These are phyloP conservation scores for Stemphylium vesicarium DNA, from an alignment of 2,329 filamentous ascomycete species.

Conservation along the genomic window DNA sequence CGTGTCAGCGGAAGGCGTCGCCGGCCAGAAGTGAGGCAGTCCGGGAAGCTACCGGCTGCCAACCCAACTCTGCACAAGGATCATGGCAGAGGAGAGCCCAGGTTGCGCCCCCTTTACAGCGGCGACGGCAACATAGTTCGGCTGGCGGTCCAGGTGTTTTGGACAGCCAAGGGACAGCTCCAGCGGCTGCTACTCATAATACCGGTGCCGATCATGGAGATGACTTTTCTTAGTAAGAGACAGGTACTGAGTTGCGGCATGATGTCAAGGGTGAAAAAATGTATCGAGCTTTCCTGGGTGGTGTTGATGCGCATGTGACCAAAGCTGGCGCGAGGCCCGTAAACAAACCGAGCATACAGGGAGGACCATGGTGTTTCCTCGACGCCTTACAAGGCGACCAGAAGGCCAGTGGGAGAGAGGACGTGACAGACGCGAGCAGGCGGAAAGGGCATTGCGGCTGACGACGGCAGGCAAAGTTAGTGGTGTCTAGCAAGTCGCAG, in stretches of 20 bases:
- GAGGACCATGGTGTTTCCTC: not conserved
- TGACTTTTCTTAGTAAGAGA: no score
- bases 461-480: not conserved
- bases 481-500: conserved; percentile 1
- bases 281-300: no score
- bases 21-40: conserved; percentile 5
- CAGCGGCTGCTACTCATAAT: not conserved
- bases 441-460: no score
- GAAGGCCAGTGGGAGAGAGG: not conserved
- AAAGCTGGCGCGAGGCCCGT: conserved; percentile 6
- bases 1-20: not conserved
- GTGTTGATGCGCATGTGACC: conserved; percentile 14
- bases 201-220: not conserved
- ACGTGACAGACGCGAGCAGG: not conserved
- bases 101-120: conserved; percentile 1
- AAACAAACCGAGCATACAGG: conserved; percentile 1
- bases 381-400: conserved; percentile 6
- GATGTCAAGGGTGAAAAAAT: conserved; percentile 11
- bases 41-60: conserved; percentile 6
- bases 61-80: not conserved
- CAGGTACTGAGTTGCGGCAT: not conserved
- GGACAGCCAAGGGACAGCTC: not conserved
- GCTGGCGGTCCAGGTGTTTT: not conserved
- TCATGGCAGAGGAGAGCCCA: not conserved
- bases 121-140: conserved; percentile 6